These are phyloP conservation scores for Bassia scoparia DNA, from an alignment of 148 eudicot genomes.

Conservation along the genomic window DNA sequence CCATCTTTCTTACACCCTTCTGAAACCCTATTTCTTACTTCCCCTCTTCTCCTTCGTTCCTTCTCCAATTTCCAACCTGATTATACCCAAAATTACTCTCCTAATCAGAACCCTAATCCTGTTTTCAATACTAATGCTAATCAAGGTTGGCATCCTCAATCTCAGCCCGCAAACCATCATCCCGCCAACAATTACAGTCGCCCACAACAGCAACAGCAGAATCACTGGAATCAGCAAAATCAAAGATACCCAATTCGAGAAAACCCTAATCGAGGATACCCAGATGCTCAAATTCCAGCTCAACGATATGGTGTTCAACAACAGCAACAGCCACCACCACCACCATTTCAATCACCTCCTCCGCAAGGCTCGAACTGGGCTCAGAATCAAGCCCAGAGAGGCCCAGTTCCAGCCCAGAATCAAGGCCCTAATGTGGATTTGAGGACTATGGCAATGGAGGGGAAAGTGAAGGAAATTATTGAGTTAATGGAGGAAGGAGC, in stretches of 20 bases:
- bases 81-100: slow-evolving; percentile 15
- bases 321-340: neutral
- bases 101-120: slow-evolving; percentile 23
- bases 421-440: slow-evolving; percentile 40
- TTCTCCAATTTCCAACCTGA: slow-evolving; percentile 21
- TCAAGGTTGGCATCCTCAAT: slow-evolving; percentile 29
- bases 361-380: neutral
- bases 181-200: slow-evolving; percentile 28
- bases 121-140: slow-evolving; percentile 6
- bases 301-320: slow-evolving; percentile 6
- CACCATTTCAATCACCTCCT: slow-evolving; percentile 8
- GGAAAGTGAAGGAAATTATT: slow-evolving; percentile 68
- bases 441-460: slow-evolving; percentile 56
- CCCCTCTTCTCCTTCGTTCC: slow-evolving; percentile 29
- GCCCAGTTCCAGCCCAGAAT: slow-evolving; percentile 21
- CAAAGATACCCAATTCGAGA: slow-evolving; percentile 25
- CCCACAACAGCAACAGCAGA: slow-evolving; percentile 25
- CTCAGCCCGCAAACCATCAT: slow-evolving; percentile 30
- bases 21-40: neutral
- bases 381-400: slow-evolving; percentile 12
- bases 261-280: slow-evolving; percentile 27
- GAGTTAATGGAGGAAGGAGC: slow-evolving; percentile 59
- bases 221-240: slow-evolving; percentile 39
- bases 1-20: slow-evolving; percentile 30
- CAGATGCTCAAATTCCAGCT: slow-evolving; percentile 24